Base-by-base conservation (phyloP, 106 monocot genomes). In the Dendrobium nobile region DNA sequence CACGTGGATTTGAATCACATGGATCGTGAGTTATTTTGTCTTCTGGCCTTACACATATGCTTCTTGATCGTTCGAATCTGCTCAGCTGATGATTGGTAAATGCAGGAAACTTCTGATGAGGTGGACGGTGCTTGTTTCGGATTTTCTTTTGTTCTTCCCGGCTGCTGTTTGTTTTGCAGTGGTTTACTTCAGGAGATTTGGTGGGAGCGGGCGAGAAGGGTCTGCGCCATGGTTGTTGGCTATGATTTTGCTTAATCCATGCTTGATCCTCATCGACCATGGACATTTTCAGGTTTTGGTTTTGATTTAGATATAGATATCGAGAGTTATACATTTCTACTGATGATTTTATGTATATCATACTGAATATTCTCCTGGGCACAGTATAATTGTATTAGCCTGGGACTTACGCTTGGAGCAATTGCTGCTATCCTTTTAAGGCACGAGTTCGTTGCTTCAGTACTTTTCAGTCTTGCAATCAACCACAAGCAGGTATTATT, bases 311-410 rank as follows among this genome's bases (percentile, higher is more conserved):
- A 4, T 31, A 6, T 45, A 10, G 17, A 17, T 33, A 28, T 70
- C 8, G 33, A 28, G 4, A 33, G 27, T 70, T 31, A 13, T 16
- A 68, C 10, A 68, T 15, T 31, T 68, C 1, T 79, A 55, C 5
- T 40, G 42, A 24, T 8, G 28, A 13, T 2, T 2, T 80, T 67
- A 17, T 6, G 15, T 41, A 44, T 64, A 40, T 55, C 40, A 61
- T 58, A 19, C 59, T 56, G 13, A 26, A 20, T 42, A 72, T 41
- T 16, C 1, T 79, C 16, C 79, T 72, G 31, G 54, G 24, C 28
- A 31, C 85, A 97, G 97, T 99, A 95, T 79, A 99, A 99, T 73
- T 99, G 95, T 84, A 95, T 99, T 74, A 95, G 99, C 75, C 90
- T 99, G 31, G 99, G 99, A 31, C 54, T 95, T 20, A 93, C 93